A percentile compares a stretch with the other conserved stretches of the same genome.
Conservation (phyloP, 768 basidiomycete genomes). For the Rhodotorula graminis region DNA sequence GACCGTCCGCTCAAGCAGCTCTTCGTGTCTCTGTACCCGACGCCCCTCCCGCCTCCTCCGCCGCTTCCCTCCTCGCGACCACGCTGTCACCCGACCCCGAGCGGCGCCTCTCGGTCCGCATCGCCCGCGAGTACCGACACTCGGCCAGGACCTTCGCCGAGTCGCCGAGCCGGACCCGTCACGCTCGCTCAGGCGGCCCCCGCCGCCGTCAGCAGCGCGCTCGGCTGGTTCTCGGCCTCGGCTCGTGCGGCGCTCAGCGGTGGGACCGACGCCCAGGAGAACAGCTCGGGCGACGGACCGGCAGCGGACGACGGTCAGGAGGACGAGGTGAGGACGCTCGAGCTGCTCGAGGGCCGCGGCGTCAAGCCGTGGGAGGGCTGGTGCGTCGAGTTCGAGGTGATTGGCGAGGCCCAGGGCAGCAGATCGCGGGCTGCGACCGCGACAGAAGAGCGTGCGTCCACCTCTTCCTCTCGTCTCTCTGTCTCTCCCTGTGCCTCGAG, state of each 20-base stretch:
- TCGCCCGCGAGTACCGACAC: not conserved
- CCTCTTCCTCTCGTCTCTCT: accelerated
- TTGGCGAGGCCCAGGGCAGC: not conserved
- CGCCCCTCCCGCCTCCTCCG: conserved; percentile 5
- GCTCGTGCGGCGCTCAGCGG: conserved; percentile 15
- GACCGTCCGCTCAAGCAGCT: not conserved
- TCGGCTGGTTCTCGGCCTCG: conserved; percentile 29
- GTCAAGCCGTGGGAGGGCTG: conserved; percentile 22
- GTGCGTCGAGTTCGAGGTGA: conserved; percentile 28
- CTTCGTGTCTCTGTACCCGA: conserved; percentile 24
- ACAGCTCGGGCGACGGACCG: not conserved
- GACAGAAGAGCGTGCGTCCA: conserved; percentile 13
- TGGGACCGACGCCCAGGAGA: not conserved
- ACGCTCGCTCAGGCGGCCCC: conserved; percentile 9
- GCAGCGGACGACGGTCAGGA: not conserved
- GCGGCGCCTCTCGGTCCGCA: not conserved
- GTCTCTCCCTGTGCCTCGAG: too few species aligned
- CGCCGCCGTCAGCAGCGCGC: conserved; percentile 13
- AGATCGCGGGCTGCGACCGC: not conserved
- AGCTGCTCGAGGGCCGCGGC: not conserved
- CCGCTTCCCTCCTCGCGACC: not conserved
- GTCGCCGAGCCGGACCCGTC: not conserved
- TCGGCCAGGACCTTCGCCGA: not conserved
- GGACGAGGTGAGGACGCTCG: conserved; percentile 4
- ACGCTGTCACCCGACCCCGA: not conserved